Percentiles rank a stretch among this genome's conserved stretches.
These are phyloP conservation scores for Zoysia pacifica DNA, from an alignment of 176 grass and related monocot genomes.

Conservation along the genomic window DNA sequence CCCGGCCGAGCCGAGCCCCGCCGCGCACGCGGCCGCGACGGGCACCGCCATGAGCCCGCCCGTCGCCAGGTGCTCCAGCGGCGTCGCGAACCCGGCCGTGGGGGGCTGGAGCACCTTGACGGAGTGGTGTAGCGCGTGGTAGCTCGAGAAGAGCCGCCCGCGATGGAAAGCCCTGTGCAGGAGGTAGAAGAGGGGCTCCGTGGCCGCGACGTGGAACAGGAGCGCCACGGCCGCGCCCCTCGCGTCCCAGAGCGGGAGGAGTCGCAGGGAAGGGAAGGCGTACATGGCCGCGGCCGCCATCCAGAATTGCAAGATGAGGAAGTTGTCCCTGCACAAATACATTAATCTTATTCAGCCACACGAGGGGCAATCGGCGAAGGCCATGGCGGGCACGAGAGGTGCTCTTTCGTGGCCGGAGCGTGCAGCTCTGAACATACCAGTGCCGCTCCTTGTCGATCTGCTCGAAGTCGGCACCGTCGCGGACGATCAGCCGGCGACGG, in stretches of 20 bases:
- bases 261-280: constrained; percentile 46
- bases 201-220: constrained; percentile 51
- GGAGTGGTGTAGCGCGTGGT: constrained; percentile 63
- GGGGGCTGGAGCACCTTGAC: constrained; percentile 48
- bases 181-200: constrained; percentile 60
- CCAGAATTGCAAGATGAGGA: constrained; percentile 59
- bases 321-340: constrained; percentile 57
- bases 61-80: constrained; percentile 53
- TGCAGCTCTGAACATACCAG: constrained; percentile 43
- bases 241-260: constrained; percentile 55
- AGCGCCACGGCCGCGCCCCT: constrained; percentile 33
- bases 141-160: constrained; percentile 40
- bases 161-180: constrained; percentile 54
- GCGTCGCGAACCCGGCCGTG: constrained; percentile 48
- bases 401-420: neutral
- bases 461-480: constrained; percentile 49
- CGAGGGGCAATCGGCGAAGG: neutral
- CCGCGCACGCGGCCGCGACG: constrained; percentile 43
- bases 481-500: constrained; percentile 33
- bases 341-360: neutral
- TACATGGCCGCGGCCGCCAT: constrained; percentile 39
- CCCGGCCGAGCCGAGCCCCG: constrained; percentile 43
- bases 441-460: constrained; percentile 73
- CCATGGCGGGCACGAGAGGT: neutral
- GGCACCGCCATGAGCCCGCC: constrained; percentile 52